Evolutionary conservation across 805 yeast species (phyloP).

Genomic region (Metschnikowia gruessii): DNA sequence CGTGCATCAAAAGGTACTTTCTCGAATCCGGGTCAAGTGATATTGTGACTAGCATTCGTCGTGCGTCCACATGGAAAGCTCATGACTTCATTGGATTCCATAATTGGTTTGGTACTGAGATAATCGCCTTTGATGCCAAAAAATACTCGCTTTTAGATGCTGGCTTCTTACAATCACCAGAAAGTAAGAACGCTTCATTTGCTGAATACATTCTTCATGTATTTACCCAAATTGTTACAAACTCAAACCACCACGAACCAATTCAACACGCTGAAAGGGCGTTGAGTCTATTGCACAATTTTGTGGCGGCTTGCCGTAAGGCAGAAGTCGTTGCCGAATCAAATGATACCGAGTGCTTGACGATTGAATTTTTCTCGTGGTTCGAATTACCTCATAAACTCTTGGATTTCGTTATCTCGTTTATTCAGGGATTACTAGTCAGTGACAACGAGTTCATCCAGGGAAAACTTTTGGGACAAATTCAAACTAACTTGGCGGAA

Average conservation of each 20-base stretch:
- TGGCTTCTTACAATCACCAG: constrained; percentile 2
- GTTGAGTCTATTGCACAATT: constrained; percentile 26
- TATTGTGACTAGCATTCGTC: constrained; percentile 15
- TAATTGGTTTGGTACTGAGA: constrained; percentile 31
- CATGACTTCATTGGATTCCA: constrained; percentile 30
- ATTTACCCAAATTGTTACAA: background rate
- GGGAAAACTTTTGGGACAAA: background rate
- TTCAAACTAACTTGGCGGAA: background rate
- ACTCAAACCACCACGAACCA: background rate
- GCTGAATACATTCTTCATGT: background rate
- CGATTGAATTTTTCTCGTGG: constrained; percentile 1
- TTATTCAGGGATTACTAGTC: background rate
- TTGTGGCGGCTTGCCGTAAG: constrained; percentile 25
- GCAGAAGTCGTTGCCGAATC: constrained; percentile 20
- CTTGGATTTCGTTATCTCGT: constrained; percentile 4
- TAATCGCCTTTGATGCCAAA: constrained; percentile 7
- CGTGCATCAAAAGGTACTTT: constrained; percentile 26
- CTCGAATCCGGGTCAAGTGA: constrained; percentile 13
- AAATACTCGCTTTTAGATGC: background rate
- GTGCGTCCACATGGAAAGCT: constrained; percentile 27
- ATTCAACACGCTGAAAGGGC: constrained; percentile 3
- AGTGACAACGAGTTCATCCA: background rate
- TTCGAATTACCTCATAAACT: constrained; percentile 5
- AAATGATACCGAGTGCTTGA: constrained; percentile 4
- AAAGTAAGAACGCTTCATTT: background rate